Base-by-base conservation (phyloP, 169 alveolate species). In the Eimeria nieschulzi region DNA sequence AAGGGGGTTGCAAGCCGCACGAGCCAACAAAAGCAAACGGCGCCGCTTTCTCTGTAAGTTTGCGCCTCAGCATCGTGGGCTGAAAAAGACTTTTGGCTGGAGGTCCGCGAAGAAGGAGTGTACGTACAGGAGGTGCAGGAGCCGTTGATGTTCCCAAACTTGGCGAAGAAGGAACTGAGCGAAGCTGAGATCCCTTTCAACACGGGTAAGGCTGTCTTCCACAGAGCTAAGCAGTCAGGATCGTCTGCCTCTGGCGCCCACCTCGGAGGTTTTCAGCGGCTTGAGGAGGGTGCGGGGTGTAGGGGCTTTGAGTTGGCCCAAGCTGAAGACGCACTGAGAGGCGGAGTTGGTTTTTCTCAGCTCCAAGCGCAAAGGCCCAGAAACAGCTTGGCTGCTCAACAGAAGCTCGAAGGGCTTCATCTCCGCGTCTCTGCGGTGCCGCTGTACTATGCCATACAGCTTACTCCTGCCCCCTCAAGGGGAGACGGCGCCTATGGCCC, bases 71-170 rank as follows among this genome's bases (percentile, higher is more conserved):
- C 71, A 5, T 51, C 85, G 9, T 76, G 85, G 85, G 51, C 85
- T 15, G 85, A 76, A 51, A 51, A 76, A 0, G 85, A 76, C n/a
- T 76, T 51, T 9, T 9, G 17, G 17, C 70, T 76, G n/a, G 85
- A 51, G 85, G 85, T 46, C 21, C 39, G 21, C 33, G 85, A 76
- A 19, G 85, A 51, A 19, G 85, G 85, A 5, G 85, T 76, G 9
- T 76, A 76, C 33, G 13, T 53, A 0, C 15, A 51, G 53, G 71
- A 76, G 51, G 53, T 76, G 85, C 26, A n/a, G 70, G 85, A 76
- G 85, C 85, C 85, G 33, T 55, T 76, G 46, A 39, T 51, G 54
- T 76, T 76, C 70, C 70, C 85, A 33, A 33, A 33, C 46, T 33
- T 33, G 46, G 46, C 46, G 46, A 33, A 33, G 46, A 33, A 33